These are phyloP conservation scores for Cyclotella kingstonii DNA, from an alignment of 108 stramenopile species.

Conservation along the genomic window DNA sequence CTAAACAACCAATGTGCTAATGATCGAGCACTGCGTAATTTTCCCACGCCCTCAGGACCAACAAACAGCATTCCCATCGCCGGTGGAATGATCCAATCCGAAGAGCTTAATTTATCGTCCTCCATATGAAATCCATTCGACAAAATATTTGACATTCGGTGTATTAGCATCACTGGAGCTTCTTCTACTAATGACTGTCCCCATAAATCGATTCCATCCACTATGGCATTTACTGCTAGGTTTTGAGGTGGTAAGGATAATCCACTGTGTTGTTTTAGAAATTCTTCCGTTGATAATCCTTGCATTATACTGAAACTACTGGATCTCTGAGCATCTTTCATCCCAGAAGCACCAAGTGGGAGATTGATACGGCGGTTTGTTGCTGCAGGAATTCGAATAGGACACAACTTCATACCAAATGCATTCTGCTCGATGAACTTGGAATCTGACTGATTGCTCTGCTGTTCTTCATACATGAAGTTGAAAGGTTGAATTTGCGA, in stretches of 20 bases:
- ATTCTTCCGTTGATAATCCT: slow-evolving; percentile 33
- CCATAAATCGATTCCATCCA: slow-evolving; percentile 35
- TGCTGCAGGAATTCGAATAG: slow-evolving; percentile 31
- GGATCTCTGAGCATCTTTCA: background rate
- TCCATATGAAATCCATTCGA: slow-evolving; percentile 1
- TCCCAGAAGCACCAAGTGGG: slow-evolving; percentile 12
- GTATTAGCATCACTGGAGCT: slow-evolving; percentile 4
- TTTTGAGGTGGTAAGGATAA: slow-evolving; percentile 32
- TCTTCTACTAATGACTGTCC: slow-evolving; percentile 13
- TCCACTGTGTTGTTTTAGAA: slow-evolving; percentile 21
- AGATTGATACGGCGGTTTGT: slow-evolving; percentile 5
- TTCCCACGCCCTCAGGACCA: slow-evolving; percentile 35
- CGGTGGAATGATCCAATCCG: slow-evolving; percentile 29
- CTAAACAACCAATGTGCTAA: slow-evolving; percentile 23
- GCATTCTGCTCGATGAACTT: too few species aligned
- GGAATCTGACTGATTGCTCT: too few species aligned
- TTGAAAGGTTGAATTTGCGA: too few species aligned
- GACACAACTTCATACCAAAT: slow-evolving; percentile 2
- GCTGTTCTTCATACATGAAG: too few species aligned
- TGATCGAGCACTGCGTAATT: slow-evolving; percentile 19
- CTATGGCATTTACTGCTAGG: slow-evolving; percentile 30
- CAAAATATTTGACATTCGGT: slow-evolving; percentile 8
- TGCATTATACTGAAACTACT: slow-evolving; percentile 5
- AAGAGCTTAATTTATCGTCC: background rate
- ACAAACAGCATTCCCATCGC: slow-evolving; percentile 31